Percentiles rank a stretch among this genome's conserved stretches.
These are phyloP conservation scores for Coriaria nepalensis DNA, from an alignment of 306 rosid genomes.

Conservation along the genomic window DNA sequence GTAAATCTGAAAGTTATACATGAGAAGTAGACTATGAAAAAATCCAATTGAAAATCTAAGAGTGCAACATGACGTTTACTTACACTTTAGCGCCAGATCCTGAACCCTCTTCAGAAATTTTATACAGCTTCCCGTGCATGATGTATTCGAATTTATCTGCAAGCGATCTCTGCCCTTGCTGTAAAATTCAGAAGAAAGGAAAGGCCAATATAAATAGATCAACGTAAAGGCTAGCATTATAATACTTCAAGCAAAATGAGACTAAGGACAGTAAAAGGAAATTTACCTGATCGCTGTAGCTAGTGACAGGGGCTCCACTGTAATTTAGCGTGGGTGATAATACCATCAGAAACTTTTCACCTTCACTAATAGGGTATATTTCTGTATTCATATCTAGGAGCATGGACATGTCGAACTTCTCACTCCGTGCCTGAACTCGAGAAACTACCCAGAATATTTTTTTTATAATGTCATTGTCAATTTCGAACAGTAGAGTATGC, in stretches of 20 bases:
- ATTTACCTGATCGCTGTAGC: constrained; percentile 33
- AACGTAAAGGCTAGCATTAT: no score
- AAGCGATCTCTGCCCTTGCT: constrained; percentile 61
- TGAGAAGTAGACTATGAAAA: constrained; percentile 3
- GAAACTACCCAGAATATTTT: constrained; percentile 34
- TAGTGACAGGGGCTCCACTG: constrained; percentile 20
- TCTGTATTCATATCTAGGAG: constrained; percentile 69
- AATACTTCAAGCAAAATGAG: no score
- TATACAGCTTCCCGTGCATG: constrained; percentile 73
- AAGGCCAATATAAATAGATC: not conserved
- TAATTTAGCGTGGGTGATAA: constrained; percentile 59
- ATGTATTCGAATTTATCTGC: constrained; percentile 84
- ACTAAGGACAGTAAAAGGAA: not conserved
- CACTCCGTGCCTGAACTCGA: constrained; percentile 60
- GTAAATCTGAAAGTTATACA: not conserved
- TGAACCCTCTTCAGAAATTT: constrained; percentile 33
- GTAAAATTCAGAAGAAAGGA: constrained; percentile 16
- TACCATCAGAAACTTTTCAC: constrained; percentile 57
- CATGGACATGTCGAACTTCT: constrained; percentile 52
- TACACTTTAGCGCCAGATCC: constrained; percentile 49
- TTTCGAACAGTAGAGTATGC: no score
- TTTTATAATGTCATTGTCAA: no score
- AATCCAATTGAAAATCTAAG: not conserved
- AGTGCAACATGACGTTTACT: constrained; percentile 1
- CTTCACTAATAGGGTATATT: constrained; percentile 54